phyloP scores from a whole-genome alignment of 1,284 basidiomycete species.

The Leccinum griseonigrum region DNA sequence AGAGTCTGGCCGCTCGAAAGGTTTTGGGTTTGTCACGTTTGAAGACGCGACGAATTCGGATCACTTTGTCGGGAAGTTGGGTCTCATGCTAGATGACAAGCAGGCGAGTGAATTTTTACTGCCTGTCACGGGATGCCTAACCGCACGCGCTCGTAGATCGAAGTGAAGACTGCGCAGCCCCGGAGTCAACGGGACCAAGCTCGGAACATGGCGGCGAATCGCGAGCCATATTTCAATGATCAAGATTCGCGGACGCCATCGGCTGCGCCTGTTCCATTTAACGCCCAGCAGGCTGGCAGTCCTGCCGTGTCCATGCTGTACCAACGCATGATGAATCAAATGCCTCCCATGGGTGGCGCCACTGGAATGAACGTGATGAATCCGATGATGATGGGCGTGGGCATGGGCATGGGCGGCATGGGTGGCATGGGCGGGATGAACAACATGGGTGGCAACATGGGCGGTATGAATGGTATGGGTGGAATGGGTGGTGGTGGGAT shows the following conservation, averaged over 20 bases:
- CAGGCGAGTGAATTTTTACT: slow-evolving; percentile 44
- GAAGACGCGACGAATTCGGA: slow-evolving; percentile 74
- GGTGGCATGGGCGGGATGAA: slow-evolving; percentile 34
- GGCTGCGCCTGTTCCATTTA: slow-evolving; percentile 28
- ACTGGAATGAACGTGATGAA: slow-evolving; percentile 36
- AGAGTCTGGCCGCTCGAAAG: slow-evolving; percentile 86
- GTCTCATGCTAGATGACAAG: slow-evolving; percentile 76
- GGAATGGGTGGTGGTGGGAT: slow-evolving; percentile 19
- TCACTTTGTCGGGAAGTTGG: slow-evolving; percentile 66
- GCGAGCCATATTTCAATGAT: slow-evolving; percentile 33
- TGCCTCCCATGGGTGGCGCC: slow-evolving; percentile 41
- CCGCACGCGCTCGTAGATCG: slow-evolving; percentile 59
- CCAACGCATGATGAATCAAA: slow-evolving; percentile 57
- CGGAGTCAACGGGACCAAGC: slow-evolving; percentile 63
- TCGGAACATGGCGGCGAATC: slow-evolving; percentile 28
- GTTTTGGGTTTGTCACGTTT: slow-evolving; percentile 93
- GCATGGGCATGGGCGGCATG: slow-evolving; percentile 39
- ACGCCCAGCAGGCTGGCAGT: slow-evolving; percentile 36
- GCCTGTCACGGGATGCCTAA: background rate
- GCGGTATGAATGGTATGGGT: slow-evolving; percentile 28
- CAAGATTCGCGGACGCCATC: slow-evolving; percentile 33
- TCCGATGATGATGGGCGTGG: slow-evolving; percentile 40
- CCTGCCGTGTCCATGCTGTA: slow-evolving; percentile 54
- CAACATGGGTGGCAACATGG: slow-evolving; percentile 27
- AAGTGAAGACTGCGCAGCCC: slow-evolving; percentile 84